Evolutionary conservation across 768 basidiomycete genomes (phyloP), one percentile per base, ranked within the genome.

Genomic region (Pisolithus orientalis): DNA sequence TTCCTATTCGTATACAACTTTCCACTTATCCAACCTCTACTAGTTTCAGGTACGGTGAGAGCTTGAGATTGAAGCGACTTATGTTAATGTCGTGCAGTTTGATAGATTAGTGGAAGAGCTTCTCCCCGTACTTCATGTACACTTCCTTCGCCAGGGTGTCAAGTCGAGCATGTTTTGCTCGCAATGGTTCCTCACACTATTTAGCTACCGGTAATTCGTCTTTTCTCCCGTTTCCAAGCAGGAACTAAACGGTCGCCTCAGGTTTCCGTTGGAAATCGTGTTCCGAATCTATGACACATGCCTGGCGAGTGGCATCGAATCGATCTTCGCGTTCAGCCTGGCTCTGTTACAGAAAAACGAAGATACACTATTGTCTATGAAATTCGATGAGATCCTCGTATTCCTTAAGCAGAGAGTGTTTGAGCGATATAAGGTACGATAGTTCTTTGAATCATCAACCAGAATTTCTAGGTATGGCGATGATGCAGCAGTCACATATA

Each of bases 161-260:
- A 98, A 97, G 67, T 94, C 92, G 44, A 94, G 89, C 71, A 98
- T 99, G 94, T 98, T 88, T 65, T 95, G 92, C 62, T 93, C 91
- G 13, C 96, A 98, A 58, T 99, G 96, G 96, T 97, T 98, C 69
- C 75, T 99, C 65, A 98, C 96, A 0, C 72, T 99, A 66, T 98
- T 98, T 74, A 90, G 91, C 64, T 97, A 95, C 69, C 83, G 91
- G 91, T 87, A 62, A 61, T 79, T 64, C 13, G 6, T 6, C 25
- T 27, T 28, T 28, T 8, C 34, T 29, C 49, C 31, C 16, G 14
- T 34, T 24, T 49, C 37, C 39, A 2, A 45, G 13, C 27, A 34
- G 29, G 13, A 34, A 31, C 24, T 16, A 34, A 55, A 16, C 32
- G 27, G 31, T 27, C n/a, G 16, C 11, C 31, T 10, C 59, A 96